Evolutionary conservation across 176 grass and related monocot genomes (phyloP).

Genomic region (Dendrocalamus sinicus): DNA sequence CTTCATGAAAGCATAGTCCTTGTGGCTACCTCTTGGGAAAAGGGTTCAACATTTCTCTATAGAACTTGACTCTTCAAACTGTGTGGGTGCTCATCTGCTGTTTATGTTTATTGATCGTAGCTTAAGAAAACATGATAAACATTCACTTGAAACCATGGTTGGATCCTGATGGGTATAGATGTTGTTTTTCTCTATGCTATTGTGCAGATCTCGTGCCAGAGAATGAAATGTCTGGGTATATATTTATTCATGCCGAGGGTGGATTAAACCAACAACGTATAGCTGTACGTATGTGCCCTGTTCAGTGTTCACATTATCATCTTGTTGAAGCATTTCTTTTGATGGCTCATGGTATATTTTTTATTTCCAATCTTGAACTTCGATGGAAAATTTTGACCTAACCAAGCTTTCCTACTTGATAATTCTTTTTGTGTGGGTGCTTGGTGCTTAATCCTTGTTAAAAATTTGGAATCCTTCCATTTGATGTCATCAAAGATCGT

Average conservation of each 20-base stretch:
- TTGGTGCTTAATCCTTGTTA: neutral
- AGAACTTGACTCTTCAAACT: neutral
- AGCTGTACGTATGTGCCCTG: slow-evolving; percentile 59
- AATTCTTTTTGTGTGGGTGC: neutral
- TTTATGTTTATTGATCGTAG: neutral
- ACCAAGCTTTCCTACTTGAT: neutral
- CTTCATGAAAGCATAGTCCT: neutral
- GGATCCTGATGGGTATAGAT: neutral
- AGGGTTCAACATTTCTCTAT: neutral
- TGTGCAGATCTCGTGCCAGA: slow-evolving; percentile 69
- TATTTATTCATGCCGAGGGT: slow-evolving; percentile 92
- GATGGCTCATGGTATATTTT: neutral
- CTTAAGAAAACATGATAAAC: neutral
- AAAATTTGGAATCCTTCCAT: neutral
- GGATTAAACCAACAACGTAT: slow-evolving; percentile 83
- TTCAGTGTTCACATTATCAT: neutral
- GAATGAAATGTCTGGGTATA: slow-evolving; percentile 78
- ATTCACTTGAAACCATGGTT: slow-evolving; percentile 19
- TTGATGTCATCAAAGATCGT: neutral
- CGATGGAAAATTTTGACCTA: neutral
- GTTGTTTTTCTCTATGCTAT: slow-evolving; percentile 23
- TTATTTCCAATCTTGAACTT: slow-evolving; percentile 8
- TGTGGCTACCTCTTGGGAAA: neutral
- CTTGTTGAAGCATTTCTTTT: slow-evolving; percentile 10
- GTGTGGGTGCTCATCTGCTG: neutral